Base-by-base conservation (phyloP, 139 green algal genomes). In the Choricystis sp. region DNA sequence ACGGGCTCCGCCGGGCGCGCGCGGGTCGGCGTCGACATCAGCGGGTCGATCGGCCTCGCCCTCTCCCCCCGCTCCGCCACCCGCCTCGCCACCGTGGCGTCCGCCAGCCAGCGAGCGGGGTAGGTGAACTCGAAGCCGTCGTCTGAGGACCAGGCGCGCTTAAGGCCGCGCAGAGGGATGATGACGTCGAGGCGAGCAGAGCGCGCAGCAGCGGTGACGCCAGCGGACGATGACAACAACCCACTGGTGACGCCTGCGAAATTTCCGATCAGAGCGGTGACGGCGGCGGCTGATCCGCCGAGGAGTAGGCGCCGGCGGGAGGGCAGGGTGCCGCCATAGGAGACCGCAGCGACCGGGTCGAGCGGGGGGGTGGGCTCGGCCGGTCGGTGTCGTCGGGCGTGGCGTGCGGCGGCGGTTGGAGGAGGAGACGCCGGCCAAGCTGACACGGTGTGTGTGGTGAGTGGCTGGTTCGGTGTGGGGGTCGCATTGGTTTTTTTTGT, bases 91-190 rank as follows among this genome's bases (percentile, higher is more conserved):
- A 94, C 49, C 19, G 74, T 82, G 69, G 86, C 78, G 63, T 94
- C 86, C 0, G 67, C 84, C 23, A 91, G 70, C 81, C 85, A 94
- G 24, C 29, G 0, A 1, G 64, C 65, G 5, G 84, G 84, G 56
- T 86, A 90, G 25, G 75, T 64, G 64, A 94, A 90, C 71, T 90
- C 83, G 66, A 76, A 85, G 2, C 78, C 74, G 25, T 81, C 72
- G 3, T 49, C 57, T 23, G 48, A 60, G 59, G 84, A 70, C n/a
- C 79, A 55, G 65, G 72, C 87, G 28, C 85, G 72, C 65, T 78
- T 83, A 49, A 74, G 75, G 16, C 78, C 78, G n/a, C 49, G 30
- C 24, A 94, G 75, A 0, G 82, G 82, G 1, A 88, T 69, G 0
- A 91, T 48, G 14, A 83, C 62, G 59, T 94, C 85, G 19, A 84